A percentile compares a stretch with the other conserved stretches of the same genome.
Conservation (phyloP, 1,284 basidiomycete genomes). For the Papiliotrema laurentii region DNA sequence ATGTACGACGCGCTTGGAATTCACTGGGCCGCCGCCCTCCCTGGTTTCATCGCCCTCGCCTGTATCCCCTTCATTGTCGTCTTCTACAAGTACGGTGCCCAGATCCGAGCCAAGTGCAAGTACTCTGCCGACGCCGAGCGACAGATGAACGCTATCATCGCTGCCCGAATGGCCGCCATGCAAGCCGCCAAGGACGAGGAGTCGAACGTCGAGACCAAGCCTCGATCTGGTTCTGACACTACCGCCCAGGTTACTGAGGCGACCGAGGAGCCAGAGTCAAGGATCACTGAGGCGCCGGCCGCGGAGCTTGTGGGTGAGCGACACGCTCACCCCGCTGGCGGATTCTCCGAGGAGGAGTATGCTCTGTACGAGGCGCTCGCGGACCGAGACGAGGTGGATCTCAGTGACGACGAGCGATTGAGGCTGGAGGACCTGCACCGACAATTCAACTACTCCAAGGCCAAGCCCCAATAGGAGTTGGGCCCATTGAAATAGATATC, state of each 20-base stretch:
- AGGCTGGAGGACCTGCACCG: slow-evolving; percentile 26
- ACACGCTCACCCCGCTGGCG: background rate
- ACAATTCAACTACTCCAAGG: slow-evolving; percentile 25
- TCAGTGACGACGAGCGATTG: slow-evolving; percentile 35
- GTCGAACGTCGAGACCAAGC: background rate
- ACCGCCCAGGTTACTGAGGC: background rate
- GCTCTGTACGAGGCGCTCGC: slow-evolving; percentile 30
- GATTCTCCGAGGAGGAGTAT: slow-evolving; percentile 23
- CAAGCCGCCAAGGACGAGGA: slow-evolving; percentile 7
- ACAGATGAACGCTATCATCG: slow-evolving; percentile 36
- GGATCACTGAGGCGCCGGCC: slow-evolving; percentile 1
- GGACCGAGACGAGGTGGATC: slow-evolving; percentile 33
- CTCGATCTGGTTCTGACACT: background rate
- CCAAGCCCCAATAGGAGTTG: too few species aligned
- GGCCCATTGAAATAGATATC: too few species aligned
- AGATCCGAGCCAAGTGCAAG: slow-evolving; percentile 57
- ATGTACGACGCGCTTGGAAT: slow-evolving; percentile 57
- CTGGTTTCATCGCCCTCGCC: slow-evolving; percentile 57
- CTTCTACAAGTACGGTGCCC: slow-evolving; percentile 55
- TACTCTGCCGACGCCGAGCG: slow-evolving; percentile 40
- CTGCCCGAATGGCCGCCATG: slow-evolving; percentile 2
- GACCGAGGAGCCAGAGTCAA: slow-evolving; percentile 6
- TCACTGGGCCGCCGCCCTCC: slow-evolving; percentile 63
- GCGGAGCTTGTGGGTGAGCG: background rate
- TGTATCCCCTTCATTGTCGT: slow-evolving; percentile 48